Evolutionary conservation across 2,329 filamentous ascomycete species (phyloP).

Genomic region (Rhynchosporium secalis): DNA sequence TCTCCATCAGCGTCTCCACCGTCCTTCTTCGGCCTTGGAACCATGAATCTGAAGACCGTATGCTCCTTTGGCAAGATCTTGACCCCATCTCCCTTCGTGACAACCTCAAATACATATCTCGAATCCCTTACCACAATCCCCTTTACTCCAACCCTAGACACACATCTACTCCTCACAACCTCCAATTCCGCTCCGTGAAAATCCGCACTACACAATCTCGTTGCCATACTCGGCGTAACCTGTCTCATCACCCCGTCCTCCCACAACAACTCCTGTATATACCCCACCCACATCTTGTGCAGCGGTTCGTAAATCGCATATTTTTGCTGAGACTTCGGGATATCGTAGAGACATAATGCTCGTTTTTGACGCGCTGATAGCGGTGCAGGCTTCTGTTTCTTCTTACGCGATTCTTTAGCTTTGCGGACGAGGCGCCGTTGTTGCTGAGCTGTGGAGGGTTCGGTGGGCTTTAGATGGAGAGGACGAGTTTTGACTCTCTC

Average conservation of each 20-base stretch:
- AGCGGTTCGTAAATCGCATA: constrained; percentile 78
- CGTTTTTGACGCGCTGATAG: constrained; percentile 81
- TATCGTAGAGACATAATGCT: constrained; percentile 68
- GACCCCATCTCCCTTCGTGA: constrained; percentile 68
- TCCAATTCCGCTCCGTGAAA: constrained; percentile 84
- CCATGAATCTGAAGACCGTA: constrained; percentile 76
- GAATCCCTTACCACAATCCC: constrained; percentile 90
- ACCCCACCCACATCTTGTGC: constrained; percentile 77
- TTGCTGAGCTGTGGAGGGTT: constrained; percentile 50
- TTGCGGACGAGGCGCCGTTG: constrained; percentile 39
- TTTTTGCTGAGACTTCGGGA: constrained; percentile 66
- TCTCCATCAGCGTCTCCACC: constrained; percentile 24
- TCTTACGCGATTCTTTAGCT: constrained; percentile 44
- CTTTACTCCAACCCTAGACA: constrained; percentile 75
- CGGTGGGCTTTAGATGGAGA: constrained; percentile 74
- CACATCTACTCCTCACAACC: constrained; percentile 79
- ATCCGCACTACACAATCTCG: constrained; percentile 81
- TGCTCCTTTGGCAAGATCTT: constrained; percentile 89
- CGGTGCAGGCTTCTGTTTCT: constrained; percentile 58
- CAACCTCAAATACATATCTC: constrained; percentile 80
- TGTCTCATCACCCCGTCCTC: constrained; percentile 28
- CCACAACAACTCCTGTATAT: constrained; percentile 77
- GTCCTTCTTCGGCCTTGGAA: constrained; percentile 49
- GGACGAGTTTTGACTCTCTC: constrained; percentile 84
- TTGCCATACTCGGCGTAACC: constrained; percentile 51